These are phyloP conservation scores for Massospora cicadina DNA, from an alignment of 371 early-diverging fungal genomes.

Conservation along the genomic window DNA sequence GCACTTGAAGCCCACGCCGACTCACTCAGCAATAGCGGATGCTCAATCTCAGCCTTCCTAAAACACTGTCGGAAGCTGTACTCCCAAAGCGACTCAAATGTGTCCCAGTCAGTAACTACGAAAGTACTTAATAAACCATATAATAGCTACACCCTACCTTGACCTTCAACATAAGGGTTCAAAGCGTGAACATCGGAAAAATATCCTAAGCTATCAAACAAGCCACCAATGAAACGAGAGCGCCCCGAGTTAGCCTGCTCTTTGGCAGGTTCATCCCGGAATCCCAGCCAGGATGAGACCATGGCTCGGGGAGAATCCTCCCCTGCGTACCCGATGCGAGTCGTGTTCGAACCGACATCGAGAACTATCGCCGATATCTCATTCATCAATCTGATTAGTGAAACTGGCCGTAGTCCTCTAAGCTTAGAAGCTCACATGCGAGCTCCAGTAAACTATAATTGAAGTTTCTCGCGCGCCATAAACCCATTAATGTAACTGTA, in stretches of 20 bases:
- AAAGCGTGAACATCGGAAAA: slow-evolving; percentile 57
- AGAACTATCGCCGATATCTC: slow-evolving; percentile 86
- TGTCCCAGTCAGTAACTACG: slow-evolving; percentile 82
- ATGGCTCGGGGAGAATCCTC: slow-evolving; percentile 79
- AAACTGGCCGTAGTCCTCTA: too few relatives aligned
- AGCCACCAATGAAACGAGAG: neutral
- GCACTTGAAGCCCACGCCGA: slow-evolving; percentile 76
- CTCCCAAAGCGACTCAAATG: slow-evolving; percentile 74
- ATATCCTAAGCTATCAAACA: slow-evolving; percentile 43
- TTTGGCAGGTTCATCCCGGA: neutral
- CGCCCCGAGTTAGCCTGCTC: neutral
- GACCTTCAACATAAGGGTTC: slow-evolving; percentile 48
- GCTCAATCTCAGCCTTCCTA: slow-evolving; percentile 48
- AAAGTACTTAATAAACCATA: slow-evolving; percentile 8
- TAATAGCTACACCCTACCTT: slow-evolving; percentile 24
- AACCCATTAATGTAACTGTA: too few relatives aligned
- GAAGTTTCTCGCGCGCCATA: too few relatives aligned
- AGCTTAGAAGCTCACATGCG: too few relatives aligned
- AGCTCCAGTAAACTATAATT: too few relatives aligned
- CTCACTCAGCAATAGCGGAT: slow-evolving; percentile 78
- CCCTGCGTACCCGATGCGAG: slow-evolving; percentile 88
- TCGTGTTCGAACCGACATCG: slow-evolving; percentile 74
- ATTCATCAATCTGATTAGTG: too few relatives aligned
- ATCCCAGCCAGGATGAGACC: slow-evolving; percentile 56
- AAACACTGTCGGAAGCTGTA: slow-evolving; percentile 49